phyloP scores from a whole-genome alignment of 208 protist genomes.

The Wallacemonas rigidus region DNA sequence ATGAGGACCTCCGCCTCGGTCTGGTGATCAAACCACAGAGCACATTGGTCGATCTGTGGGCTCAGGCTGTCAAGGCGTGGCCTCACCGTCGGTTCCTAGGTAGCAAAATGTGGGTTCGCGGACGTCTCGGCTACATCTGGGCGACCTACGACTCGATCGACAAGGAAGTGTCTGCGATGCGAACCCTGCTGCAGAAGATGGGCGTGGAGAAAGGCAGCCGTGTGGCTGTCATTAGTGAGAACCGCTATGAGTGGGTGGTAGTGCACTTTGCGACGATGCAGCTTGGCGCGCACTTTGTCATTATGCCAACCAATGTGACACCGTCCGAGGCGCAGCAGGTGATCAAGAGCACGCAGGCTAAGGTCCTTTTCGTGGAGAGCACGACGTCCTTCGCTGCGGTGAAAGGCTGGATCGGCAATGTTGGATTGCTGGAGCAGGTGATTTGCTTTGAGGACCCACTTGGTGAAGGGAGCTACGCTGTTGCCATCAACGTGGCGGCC shows the following conservation, averaged over 20 bases:
- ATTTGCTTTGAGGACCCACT: conserved; percentile 90
- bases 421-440: conserved; percentile 82
- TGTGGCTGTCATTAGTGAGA: conserved; percentile 90
- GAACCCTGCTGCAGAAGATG: conserved; percentile 81
- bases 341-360: conserved; percentile 81
- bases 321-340: conserved; percentile 85
- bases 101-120: conserved; percentile 89
- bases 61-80: conserved; percentile 83
- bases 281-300: conserved; percentile 87
- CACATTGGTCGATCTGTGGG: conserved; percentile 87
- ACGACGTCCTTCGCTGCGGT: conserved; percentile 73
- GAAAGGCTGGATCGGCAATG: conserved; percentile 78
- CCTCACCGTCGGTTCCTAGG: conserved; percentile 82
- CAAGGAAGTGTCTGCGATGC: conserved; percentile 75
- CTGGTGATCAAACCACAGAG: conserved; percentile 89
- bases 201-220: conserved; percentile 81
- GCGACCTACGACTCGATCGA: conserved; percentile 90
- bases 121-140: conserved; percentile 88
- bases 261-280: conserved; percentile 89
- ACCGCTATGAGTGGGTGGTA: conserved; percentile 92
- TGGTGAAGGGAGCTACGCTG: conserved; percentile 83
- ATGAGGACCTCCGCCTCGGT: conserved; percentile 74
- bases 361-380: conserved; percentile 88
- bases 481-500: conserved; percentile 79
- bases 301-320: conserved; percentile 89